Evolutionary conservation across 2,329 filamentous ascomycete species (phyloP).

Genomic region (Sarocladium brachiariae): DNA sequence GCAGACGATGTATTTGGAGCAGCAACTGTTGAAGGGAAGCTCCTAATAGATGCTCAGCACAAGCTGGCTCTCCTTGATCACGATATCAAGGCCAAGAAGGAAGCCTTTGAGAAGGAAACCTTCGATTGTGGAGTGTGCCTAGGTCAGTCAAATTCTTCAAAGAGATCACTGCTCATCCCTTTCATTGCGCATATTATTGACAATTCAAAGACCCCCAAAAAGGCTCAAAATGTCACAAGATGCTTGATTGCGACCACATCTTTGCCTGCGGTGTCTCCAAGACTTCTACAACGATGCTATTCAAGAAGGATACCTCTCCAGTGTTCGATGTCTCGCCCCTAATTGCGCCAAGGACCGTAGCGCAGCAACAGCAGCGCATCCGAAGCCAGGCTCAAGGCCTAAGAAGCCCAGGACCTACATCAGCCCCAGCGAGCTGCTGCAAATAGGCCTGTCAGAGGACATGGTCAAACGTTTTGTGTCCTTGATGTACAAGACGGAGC

Average conservation of each 20-base stretch:
- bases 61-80: constrained; percentile 72
- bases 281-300: constrained; percentile 90
- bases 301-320: constrained; percentile 70
- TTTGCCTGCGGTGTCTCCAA: constrained; percentile 85
- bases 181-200: too few relatives aligned
- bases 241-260: constrained; percentile 80
- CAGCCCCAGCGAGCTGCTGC: constrained; percentile 75
- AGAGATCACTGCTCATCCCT: too few relatives aligned
- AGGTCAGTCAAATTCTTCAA: constrained; percentile 33
- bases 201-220: constrained; percentile 72
- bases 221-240: constrained; percentile 70
- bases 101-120: constrained; percentile 73
- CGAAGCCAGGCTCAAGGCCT: constrained; percentile 18
- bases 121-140: constrained; percentile 86
- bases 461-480: constrained; percentile 79
- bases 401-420: constrained; percentile 60
- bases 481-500: constrained; percentile 84
- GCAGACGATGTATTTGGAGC: constrained; percentile 56
- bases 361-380: constrained; percentile 19
- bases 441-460: constrained; percentile 65
- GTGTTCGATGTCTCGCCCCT: constrained; percentile 73
- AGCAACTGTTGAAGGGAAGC: constrained; percentile 36
- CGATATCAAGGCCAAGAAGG: constrained; percentile 65
- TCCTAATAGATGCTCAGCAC: constrained; percentile 48
- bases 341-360: constrained; percentile 63